Base-by-base conservation (phyloP, 495 filamentous ascomycete genomes). In the Xylaria bambusicola region DNA sequence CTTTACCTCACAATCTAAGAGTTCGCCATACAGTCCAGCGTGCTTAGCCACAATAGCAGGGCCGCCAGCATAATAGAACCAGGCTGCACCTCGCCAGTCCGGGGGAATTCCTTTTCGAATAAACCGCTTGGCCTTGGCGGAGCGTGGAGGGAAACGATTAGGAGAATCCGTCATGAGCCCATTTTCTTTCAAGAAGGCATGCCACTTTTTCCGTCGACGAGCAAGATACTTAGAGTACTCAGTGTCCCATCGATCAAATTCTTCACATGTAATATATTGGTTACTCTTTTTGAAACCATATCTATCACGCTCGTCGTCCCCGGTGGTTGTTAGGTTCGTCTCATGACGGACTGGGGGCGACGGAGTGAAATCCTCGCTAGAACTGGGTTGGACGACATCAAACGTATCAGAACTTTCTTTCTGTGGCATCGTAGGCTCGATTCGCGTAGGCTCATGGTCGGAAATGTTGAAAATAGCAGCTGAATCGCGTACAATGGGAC, bases 11-110 rank as follows among this genome's bases (percentile, higher is more conserved):
- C 80, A 79, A 59, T 77, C 71, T 12, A 95, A 73, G 29, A 97
- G 77, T 41, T 84, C 74, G 38, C 85, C 80, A 63, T 97, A 98
- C 10, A 91, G 71, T 2, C 90, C 90, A 9, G 79, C 75, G 66
- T 96, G 81, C 54, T 89, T 86, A 54, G 83, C 82, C 55, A 97
- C 66, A 62, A 87, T 84, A 40, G 85, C 82, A 26, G 90, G 89
- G 6, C 94, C 94, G 12, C 91, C 92, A n/a, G 92, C 92, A 71
- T 97, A 98, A 73, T 87, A 98, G 66, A 96, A 98, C 94, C 94
- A 98, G 29, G 94, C 93, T 5, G 88, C 87, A 10, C 94, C 94
- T 65, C 94, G 83, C 84, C 90, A 92, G 57, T 96, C 91, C 1
- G 92, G 88, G 2, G 94, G 94, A 23, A 97, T 92, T n/a, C 94